phyloP scores from a whole-genome alignment of 2,329 filamentous ascomycete species.

The Didymella segeticola region DNA sequence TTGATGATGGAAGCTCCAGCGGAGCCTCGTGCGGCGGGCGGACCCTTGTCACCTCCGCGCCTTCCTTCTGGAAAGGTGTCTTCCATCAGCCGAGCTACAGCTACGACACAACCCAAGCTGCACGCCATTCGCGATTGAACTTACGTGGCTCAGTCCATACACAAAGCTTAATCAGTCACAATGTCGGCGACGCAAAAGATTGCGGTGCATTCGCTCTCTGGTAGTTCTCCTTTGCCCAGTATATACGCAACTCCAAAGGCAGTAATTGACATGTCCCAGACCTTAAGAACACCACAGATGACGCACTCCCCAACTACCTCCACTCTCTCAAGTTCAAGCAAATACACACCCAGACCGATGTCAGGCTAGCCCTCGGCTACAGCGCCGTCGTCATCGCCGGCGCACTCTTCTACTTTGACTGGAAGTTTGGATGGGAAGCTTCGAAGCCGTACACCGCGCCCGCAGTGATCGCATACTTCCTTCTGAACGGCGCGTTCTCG shows the following conservation, averaged over 20 bases:
- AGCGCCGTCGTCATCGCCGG: constrained; percentile 78
- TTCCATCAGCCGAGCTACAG: constrained; percentile 34
- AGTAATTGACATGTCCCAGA: constrained; percentile 61
- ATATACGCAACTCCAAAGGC: neutral
- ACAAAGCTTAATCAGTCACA: neutral
- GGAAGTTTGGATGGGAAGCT: constrained; percentile 84
- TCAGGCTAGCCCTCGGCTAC: constrained; percentile 85
- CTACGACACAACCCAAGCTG: constrained; percentile 16
- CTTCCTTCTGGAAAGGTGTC: constrained; percentile 47
- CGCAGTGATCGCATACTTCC: constrained; percentile 79
- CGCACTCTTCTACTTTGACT: constrained; percentile 89
- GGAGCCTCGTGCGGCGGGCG: constrained; percentile 37
- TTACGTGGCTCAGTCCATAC: neutral
- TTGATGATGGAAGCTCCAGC: constrained; percentile 34
- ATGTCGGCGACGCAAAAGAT: constrained; percentile 60
- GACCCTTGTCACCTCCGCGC: constrained; percentile 40
- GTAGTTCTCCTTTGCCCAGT: constrained; percentile 50
- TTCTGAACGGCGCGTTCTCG: constrained; percentile 79
- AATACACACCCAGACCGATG: constrained; percentile 79
- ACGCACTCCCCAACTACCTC: constrained; percentile 92
- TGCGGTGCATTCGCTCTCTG: constrained; percentile 71
- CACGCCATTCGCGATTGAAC: neutral
- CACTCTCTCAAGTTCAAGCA: constrained; percentile 86
- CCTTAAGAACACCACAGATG: constrained; percentile 95
- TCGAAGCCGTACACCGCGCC: constrained; percentile 82